Percentiles rank a stretch among this genome's conserved stretches.
These are phyloP conservation scores for Bacidia gigantensis DNA, from an alignment of 495 filamentous ascomycete species.

Conservation along the genomic window DNA sequence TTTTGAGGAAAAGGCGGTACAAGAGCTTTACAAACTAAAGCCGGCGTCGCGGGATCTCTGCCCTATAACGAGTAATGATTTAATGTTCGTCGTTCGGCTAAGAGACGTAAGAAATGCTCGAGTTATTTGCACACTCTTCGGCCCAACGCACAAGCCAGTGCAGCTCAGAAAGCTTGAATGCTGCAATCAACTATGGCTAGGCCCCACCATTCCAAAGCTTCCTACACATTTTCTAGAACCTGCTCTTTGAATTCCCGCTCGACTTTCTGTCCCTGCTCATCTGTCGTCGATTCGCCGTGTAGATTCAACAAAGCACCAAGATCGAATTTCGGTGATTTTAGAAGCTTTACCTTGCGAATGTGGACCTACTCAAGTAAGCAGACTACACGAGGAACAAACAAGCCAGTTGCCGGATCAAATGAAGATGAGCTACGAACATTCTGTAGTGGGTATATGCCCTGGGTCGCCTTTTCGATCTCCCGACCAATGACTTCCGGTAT, in stretches of 20 bases:
- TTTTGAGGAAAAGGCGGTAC: too few species aligned
- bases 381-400: not conserved
- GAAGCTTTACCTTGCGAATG: slow-evolving; percentile 98
- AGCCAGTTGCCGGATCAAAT: not conserved
- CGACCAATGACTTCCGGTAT: slow-evolving; percentile 98
- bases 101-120: too few species aligned
- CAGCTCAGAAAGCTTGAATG: too few species aligned
- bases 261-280: slow-evolving; percentile 96
- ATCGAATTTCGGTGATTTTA: slow-evolving; percentile 97
- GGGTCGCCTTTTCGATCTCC: slow-evolving; percentile 97
- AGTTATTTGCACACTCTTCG: too few species aligned
- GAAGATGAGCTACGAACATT: slow-evolving; percentile 53
- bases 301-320: slow-evolving; percentile 86
- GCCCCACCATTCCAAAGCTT: not conserved
- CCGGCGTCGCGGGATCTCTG: too few species aligned
- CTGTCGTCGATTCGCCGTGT: slow-evolving; percentile 91
- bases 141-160: too few species aligned
- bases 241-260: slow-evolving; percentile 98
- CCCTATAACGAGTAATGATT: too few species aligned
- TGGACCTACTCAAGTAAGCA: slow-evolving; percentile 53
- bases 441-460: slow-evolving; percentile 98
- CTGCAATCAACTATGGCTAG: too few species aligned
- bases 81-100: too few species aligned
- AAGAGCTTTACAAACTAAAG: too few species aligned
- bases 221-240: slow-evolving; percentile 84